These are phyloP conservation scores for Piper longum DNA, from an alignment of 164 flowering plant genomes.

Conservation along the genomic window DNA sequence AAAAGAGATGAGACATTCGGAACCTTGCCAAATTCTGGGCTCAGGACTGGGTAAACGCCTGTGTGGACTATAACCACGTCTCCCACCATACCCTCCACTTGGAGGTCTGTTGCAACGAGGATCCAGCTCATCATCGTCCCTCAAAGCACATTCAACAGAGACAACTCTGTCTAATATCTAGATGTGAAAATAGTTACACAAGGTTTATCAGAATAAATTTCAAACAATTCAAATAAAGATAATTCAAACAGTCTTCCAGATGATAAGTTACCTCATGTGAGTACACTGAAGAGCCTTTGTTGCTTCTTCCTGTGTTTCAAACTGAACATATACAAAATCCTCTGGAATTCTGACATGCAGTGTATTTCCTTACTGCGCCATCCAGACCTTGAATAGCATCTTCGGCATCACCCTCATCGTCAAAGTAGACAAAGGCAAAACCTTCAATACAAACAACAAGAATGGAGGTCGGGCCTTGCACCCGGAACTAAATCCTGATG, in stretches of 20 bases:
- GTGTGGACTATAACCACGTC: slow-evolving; percentile 18
- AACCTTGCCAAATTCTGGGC: slow-evolving; percentile 29
- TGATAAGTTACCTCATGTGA: slow-evolving; percentile 54
- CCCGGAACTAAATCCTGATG: slow-evolving; percentile 53
- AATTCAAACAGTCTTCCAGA: neutral
- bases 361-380: slow-evolving; percentile 58
- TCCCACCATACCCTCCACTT: slow-evolving; percentile 16
- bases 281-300: slow-evolving; percentile 85
- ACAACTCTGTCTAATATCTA: slow-evolving; percentile 81
- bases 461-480: slow-evolving; percentile 51
- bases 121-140: slow-evolving; percentile 72
- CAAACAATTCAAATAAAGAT: too few species aligned
- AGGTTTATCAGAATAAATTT: too few species aligned
- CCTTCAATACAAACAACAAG: slow-evolving; percentile 31
- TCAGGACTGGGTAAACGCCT: slow-evolving; percentile 24
- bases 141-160: slow-evolving; percentile 85
- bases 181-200: too few species aligned
- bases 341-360: slow-evolving; percentile 61
- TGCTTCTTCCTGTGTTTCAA: slow-evolving; percentile 85
- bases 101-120: slow-evolving; percentile 53
- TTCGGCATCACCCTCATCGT: slow-evolving; percentile 87
- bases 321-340: slow-evolving; percentile 92
- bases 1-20: too few species aligned
- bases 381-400: slow-evolving; percentile 81
- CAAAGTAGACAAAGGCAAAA: slow-evolving; percentile 91